A percentile compares a stretch with the other conserved stretches of the same genome.
phyloP scores from a whole-genome alignment of 306 rosid genomes.

The Castanospermum australe region DNA sequence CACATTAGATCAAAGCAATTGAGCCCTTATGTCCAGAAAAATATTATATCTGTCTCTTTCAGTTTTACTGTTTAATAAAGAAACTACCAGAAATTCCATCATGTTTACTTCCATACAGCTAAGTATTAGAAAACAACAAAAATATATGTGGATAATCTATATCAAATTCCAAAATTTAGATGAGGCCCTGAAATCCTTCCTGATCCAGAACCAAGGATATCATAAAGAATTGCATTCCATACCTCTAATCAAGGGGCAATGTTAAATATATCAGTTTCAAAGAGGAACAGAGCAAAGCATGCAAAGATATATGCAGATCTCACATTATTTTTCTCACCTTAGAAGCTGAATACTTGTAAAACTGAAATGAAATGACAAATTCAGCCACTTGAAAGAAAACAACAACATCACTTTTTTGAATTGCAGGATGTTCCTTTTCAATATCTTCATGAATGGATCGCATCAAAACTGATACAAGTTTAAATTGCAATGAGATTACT shows the following conservation, averaged over 20 bases:
- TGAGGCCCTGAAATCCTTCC: background rate
- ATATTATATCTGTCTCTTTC: background rate
- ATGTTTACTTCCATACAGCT: background rate
- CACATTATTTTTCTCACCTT: conserved; percentile 63
- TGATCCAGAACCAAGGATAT: background rate
- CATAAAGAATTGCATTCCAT: background rate
- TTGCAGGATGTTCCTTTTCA: conserved; percentile 76
- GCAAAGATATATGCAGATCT: background rate
- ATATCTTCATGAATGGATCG: conserved; percentile 74
- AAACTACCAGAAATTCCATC: background rate
- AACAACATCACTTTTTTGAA: conserved; percentile 67
- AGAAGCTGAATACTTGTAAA: conserved; percentile 61
- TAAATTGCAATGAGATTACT: conserved; percentile 25
- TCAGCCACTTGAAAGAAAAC: conserved; percentile 89
- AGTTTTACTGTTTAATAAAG: background rate
- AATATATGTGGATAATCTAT: background rate
- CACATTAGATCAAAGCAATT: background rate
- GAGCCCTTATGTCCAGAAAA: background rate
- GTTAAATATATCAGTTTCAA: no score
- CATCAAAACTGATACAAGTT: conserved; percentile 68
- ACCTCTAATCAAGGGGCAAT: no score
- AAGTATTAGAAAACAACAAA: background rate
- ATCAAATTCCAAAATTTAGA: background rate
- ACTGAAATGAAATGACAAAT: conserved; percentile 85
- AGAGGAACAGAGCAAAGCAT: no score